Conservation (phyloP, 1,139 yeast species). For the Hansenula sp. region DNA sequence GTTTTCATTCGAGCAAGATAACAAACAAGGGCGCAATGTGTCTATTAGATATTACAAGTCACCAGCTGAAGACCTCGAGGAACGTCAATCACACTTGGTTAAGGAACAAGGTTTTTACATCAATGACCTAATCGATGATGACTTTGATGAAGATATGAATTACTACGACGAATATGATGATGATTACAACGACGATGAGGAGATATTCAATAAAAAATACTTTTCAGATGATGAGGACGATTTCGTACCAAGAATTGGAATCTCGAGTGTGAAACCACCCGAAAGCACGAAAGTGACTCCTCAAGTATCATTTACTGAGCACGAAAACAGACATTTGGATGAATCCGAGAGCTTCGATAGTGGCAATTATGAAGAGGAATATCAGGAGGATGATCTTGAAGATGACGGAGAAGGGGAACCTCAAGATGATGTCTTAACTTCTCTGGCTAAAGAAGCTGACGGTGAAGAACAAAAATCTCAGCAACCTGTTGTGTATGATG, state of each 20-base stretch:
- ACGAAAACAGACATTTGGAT: neutral
- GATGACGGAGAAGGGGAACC: neutral
- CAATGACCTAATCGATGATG: slow-evolving; percentile 45
- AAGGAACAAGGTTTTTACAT: slow-evolving; percentile 27
- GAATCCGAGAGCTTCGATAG: neutral
- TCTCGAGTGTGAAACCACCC: neutral
- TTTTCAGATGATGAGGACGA: slow-evolving; percentile 37
- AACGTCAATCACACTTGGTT: slow-evolving; percentile 3
- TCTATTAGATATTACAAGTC: slow-evolving; percentile 59
- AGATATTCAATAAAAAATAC: slow-evolving; percentile 34
- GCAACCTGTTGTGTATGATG: too few relatives aligned
- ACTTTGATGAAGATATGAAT: slow-evolving; percentile 47
- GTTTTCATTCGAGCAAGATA: slow-evolving; percentile 57
- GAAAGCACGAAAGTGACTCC: neutral
- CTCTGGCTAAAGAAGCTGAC: neutral
- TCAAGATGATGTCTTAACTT: neutral
- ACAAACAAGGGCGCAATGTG: slow-evolving; percentile 54
- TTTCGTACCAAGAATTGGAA: neutral
- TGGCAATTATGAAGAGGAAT: neutral
- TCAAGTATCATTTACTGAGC: neutral
- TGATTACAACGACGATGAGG: slow-evolving; percentile 37
- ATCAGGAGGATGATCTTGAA: neutral
- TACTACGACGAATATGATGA: slow-evolving; percentile 32
- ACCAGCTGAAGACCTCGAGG: slow-evolving; percentile 14
- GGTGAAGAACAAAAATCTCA: neutral